Evolutionary conservation across 108 stramenopile species (phyloP), one percentile per base, ranked within the genome.

Genomic region (Thalassiosira profunda): DNA sequence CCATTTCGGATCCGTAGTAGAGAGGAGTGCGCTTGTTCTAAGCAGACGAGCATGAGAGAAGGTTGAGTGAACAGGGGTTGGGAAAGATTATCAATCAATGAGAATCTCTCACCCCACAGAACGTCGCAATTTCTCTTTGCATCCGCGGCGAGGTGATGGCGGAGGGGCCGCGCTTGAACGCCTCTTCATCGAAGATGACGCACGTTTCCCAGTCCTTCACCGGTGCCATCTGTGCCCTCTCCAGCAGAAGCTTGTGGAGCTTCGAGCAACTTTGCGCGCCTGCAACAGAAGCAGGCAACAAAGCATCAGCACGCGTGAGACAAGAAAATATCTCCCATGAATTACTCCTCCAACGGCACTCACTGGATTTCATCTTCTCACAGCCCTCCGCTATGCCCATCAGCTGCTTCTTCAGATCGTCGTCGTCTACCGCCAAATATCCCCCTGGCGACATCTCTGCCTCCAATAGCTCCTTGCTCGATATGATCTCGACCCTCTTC

Each of bases 391-490:
- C 31, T 45, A 47, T 15, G 14, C 11, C 34, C 7, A 78, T 26
- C 47, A 78, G 69, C 17, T 42, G 28, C 30, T 70, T 33, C 36
- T 62, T 68, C 36, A 23, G 26, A 14, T 51, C 46, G 7, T 36
- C 63, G 48, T 70, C 42, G 17, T 58, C 63, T 12, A 33, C 18
- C 40, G 46, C 61, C 11, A 70, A 44, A 49, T 58, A 63, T 33
- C 76, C 76, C 29, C 69, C 76, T 8, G 42, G 38, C 24, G 21
- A 79, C 15, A 79, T 72, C 53, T 92, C 84, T 38, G 29, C 54
- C 37, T 72, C 60, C 31, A 93, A 51, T 44, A 89, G 89, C 31
- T 91, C 86, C 49, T 80, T 70, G 69, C 74, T 89, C 26, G 88
- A 72, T 23, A 90, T 85, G 37, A 84, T 76, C 12, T 79, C 67